Conservation (phyloP, 1,284 basidiomycete species). For the Baeospora myosura region DNA sequence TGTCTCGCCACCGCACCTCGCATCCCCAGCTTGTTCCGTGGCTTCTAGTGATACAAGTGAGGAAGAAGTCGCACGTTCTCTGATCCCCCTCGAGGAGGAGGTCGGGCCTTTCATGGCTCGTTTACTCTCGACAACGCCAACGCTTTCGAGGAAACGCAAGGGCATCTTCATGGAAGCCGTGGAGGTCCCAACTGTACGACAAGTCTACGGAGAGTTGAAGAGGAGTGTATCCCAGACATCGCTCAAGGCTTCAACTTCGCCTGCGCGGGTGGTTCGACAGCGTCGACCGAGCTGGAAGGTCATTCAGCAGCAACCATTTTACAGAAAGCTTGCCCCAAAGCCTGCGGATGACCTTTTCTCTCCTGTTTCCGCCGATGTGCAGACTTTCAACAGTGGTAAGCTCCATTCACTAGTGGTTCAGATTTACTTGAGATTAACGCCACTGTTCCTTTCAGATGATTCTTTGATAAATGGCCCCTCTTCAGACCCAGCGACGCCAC, state of each 20-base stretch:
- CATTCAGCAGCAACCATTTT: too few species aligned
- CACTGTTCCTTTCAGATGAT: conserved; percentile 1
- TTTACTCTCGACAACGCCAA: background rate
- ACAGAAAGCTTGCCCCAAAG: too few species aligned
- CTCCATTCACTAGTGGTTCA: background rate
- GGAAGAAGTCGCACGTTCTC: background rate
- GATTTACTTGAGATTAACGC: background rate
- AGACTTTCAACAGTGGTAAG: conserved; percentile 5
- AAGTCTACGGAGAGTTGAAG: conserved; percentile 16
- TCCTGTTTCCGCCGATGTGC: conserved; percentile 1
- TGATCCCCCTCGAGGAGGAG: conserved; percentile 9
- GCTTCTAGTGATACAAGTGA: background rate
- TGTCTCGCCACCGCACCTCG: too few species aligned
- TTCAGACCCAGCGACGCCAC: conserved; percentile 10
- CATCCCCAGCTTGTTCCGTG: background rate
- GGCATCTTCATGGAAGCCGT: conserved; percentile 48
- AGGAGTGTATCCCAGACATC: too few species aligned
- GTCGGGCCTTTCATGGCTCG: background rate
- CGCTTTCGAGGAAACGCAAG: conserved; percentile 34
- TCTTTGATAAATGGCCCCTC: conserved; percentile 4
- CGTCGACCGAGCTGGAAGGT: too few species aligned
- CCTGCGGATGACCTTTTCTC: too few species aligned
- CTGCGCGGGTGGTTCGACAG: too few species aligned
- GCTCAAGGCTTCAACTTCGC: too few species aligned
- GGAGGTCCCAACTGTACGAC: conserved; percentile 36